These are phyloP conservation scores for Apiospora phragmitis DNA, from an alignment of 2,329 filamentous ascomycete species.

Conservation along the genomic window DNA sequence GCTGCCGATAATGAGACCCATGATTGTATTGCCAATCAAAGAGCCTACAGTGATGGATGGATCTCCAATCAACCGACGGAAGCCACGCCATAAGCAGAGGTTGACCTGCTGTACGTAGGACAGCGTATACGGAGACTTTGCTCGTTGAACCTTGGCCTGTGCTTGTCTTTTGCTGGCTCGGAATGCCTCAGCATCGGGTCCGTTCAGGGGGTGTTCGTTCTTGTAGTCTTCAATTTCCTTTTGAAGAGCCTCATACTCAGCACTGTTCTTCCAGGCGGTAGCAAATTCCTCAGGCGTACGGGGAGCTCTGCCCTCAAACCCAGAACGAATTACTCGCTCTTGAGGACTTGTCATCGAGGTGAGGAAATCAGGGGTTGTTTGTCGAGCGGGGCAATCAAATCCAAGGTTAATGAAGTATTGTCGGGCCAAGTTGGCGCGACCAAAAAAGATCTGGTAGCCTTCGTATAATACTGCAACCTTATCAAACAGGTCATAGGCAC, in stretches of 20 bases:
- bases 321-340: slow-evolving; percentile 53
- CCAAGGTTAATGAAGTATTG: slow-evolving; percentile 67
- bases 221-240: slow-evolving; percentile 56
- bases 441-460: slow-evolving; percentile 62
- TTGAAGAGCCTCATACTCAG: slow-evolving; percentile 48
- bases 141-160: slow-evolving; percentile 19
- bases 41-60: slow-evolving; percentile 42
- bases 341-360: slow-evolving; percentile 64
- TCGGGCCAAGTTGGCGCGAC: slow-evolving; percentile 56
- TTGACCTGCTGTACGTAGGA: slow-evolving; percentile 23
- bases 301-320: slow-evolving; percentile 55
- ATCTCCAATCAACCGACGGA: slow-evolving; percentile 19
- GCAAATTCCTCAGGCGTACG: slow-evolving; percentile 62
- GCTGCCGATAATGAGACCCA: slow-evolving; percentile 73
- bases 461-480: slow-evolving; percentile 58
- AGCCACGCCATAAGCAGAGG: slow-evolving; percentile 22
- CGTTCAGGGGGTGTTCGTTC: slow-evolving; percentile 48
- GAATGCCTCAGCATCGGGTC: slow-evolving; percentile 54
- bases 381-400: slow-evolving; percentile 62
- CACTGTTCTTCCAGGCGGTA: slow-evolving; percentile 53
- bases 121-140: slow-evolving; percentile 23
- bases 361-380: slow-evolving; percentile 69
- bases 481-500: slow-evolving; percentile 62
- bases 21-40: slow-evolving; percentile 68
- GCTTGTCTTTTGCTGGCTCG: slow-evolving; percentile 58